Conservation (phyloP, 108 stramenopile genomes). For the Skeletonema potamos region DNA sequence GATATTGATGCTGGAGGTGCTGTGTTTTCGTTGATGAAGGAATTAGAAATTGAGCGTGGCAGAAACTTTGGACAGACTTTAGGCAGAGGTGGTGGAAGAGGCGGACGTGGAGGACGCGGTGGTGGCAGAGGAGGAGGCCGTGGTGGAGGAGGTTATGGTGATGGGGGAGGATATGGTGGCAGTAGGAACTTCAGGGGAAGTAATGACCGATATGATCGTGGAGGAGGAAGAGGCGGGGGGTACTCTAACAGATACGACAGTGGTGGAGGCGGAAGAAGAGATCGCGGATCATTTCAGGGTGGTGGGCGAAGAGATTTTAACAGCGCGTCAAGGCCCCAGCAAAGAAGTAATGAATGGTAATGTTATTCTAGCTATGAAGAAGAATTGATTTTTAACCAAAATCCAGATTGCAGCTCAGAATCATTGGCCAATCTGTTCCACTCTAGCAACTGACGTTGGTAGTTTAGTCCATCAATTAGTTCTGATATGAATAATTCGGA, state of each 20-base stretch:
- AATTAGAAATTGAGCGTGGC: slow-evolving; percentile 76
- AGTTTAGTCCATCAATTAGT: neutral
- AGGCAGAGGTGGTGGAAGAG: slow-evolving; percentile 49
- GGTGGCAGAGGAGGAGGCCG: slow-evolving; percentile 23
- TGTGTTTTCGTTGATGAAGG: slow-evolving; percentile 65
- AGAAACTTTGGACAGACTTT: slow-evolving; percentile 61
- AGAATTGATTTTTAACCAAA: neutral
- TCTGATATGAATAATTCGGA: neutral
- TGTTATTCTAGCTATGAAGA: neutral
- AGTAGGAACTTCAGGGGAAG: neutral
- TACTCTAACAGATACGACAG: slow-evolving; percentile 9
- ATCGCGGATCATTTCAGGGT: slow-evolving; percentile 10
- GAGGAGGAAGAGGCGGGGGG: slow-evolving; percentile 29
- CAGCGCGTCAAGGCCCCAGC: slow-evolving; percentile 5
- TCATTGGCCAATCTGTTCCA: neutral
- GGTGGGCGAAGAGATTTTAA: slow-evolving; percentile 3
- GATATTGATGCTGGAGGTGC: slow-evolving; percentile 77
- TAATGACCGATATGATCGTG: slow-evolving; percentile 12
- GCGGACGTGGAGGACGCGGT: slow-evolving; percentile 51
- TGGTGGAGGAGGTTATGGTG: slow-evolving; percentile 1
- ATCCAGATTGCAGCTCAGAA: neutral
- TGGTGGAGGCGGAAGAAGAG: slow-evolving; percentile 11
- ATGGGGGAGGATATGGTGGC: neutral
- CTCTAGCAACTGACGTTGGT: neutral
- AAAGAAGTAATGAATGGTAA: slow-evolving; percentile 24